These are phyloP conservation scores for Collybia sordida DNA, from an alignment of 768 basidiomycete species.

Conservation along the genomic window DNA sequence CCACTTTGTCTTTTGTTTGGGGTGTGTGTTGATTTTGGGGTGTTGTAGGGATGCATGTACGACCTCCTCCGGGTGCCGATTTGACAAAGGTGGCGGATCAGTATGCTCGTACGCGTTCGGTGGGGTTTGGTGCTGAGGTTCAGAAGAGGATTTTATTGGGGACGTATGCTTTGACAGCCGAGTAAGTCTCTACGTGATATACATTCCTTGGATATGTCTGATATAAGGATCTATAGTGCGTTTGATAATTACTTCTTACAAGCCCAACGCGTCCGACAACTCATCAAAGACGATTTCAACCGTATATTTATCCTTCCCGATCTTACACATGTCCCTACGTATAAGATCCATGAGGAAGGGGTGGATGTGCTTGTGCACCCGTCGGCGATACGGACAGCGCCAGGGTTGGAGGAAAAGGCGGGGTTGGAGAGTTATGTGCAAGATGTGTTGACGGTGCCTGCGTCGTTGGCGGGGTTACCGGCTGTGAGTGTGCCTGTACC, in stretches of 20 bases:
- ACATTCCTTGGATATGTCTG: background rate
- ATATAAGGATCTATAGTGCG: conserved; percentile 50
- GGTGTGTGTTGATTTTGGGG: conserved; percentile 1
- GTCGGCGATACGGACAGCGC: conserved; percentile 85
- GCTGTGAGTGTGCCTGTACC: conserved; percentile 68
- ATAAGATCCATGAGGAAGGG: conserved; percentile 18
- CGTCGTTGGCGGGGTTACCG: conserved; percentile 87
- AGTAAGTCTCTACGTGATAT: conserved; percentile 49
- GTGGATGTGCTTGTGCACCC: conserved; percentile 88
- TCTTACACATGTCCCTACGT: conserved; percentile 13
- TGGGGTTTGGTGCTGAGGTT: conserved; percentile 82
- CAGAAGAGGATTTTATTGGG: conserved; percentile 85
- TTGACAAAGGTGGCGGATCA: conserved; percentile 49
- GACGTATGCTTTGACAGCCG: conserved; percentile 88
- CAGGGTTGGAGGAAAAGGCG: conserved; percentile 37
- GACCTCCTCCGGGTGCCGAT: conserved; percentile 40
- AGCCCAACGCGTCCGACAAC: conserved; percentile 77
- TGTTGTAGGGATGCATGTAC: conserved; percentile 49
- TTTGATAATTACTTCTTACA: conserved; percentile 97
- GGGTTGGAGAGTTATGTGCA: conserved; percentile 73
- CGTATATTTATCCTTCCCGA: conserved; percentile 62
- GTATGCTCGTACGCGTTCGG: conserved; percentile 67
- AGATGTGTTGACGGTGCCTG: conserved; percentile 90
- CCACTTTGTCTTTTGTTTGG: background rate
- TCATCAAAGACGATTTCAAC: conserved; percentile 74